These are phyloP conservation scores for Coriolopsis trogii DNA, from an alignment of 1,284 basidiomycete genomes.

Conservation along the genomic window DNA sequence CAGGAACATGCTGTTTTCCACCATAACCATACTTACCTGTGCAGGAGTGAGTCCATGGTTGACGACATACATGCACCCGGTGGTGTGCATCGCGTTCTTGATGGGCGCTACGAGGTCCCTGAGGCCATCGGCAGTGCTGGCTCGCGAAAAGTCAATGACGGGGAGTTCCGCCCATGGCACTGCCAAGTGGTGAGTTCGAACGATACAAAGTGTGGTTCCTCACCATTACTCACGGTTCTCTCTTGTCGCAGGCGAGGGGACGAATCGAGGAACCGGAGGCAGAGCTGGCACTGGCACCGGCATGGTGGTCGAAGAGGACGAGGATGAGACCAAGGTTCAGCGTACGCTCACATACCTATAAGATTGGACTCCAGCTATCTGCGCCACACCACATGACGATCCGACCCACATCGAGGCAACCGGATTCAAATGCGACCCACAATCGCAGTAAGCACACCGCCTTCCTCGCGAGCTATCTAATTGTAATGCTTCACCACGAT, in stretches of 20 bases:
- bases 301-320: no score
- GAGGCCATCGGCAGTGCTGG: slow-evolving; percentile 48
- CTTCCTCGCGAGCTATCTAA: slow-evolving; percentile 18
- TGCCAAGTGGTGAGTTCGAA: slow-evolving; percentile 23
- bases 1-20: background rate
- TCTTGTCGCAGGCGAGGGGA: slow-evolving; percentile 37
- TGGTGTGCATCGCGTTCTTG: slow-evolving; percentile 58
- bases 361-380: no score
- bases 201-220: no score
- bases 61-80: slow-evolving; percentile 66
- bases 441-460: background rate
- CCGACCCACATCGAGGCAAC: no score
- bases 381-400: no score
- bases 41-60: slow-evolving; percentile 56
- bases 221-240: slow-evolving; percentile 36
- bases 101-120: slow-evolving; percentile 50
- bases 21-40: slow-evolving; percentile 38
- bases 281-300: no score
- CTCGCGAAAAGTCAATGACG: slow-evolving; percentile 64
- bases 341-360: no score
- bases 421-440: no score
- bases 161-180: slow-evolving; percentile 72
- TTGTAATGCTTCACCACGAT: slow-evolving; percentile 55
- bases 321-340: no score
- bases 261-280: slow-evolving; percentile 34